Base-by-base conservation (phyloP, 1,139 yeast genomes). In the Hemisphaericaspora xylofermentans region DNA sequence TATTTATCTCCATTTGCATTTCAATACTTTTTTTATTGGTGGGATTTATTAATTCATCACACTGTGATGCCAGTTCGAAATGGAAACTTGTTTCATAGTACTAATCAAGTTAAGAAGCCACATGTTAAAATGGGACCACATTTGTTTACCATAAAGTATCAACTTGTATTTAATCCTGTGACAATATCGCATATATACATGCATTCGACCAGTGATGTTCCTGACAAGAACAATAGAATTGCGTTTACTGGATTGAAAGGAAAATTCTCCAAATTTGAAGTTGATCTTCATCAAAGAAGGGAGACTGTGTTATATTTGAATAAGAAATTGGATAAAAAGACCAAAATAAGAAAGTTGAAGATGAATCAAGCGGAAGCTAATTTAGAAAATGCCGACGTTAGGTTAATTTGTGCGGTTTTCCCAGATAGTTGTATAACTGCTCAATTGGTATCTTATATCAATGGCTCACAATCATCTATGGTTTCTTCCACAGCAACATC, bases 211-310 rank as follows among this genome's bases (percentile, higher is more conserved):
- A 68, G 66, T 8, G 68, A 71, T 34, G 30, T 39, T 4, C 52
- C 68, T 22, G 63, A 70, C 17, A 75, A 76, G 35, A 65, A 68
- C 35, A 71, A 71, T 40, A 64, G 71, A 28, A 70, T 82, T 34
- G 77, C 83, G 1, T 76, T 84, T 48, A 84, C 89, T 2, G 98
- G 98, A 6, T 55, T 89, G 28, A 93, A 93, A 60, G 88, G 84
- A 2, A 81, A 80, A 49, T 77, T 84, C 21, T 71, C 77, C 3
- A 69, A 71, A 6, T 88, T 91, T 53, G 62, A 75, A 3, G 70
- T 93, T 65, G 98, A 91, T 56, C 61, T 91, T 27, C 98, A 93
- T 57, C 97, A 72, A 54, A 71, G 95, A 36, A 84, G 87, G 50
- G 93, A 88, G 55, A 72, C 82, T 17, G 69, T 78, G 4, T 71